Evolutionary conservation across 306 rosid genomes (phyloP).

Genomic region (Malus asiatica): DNA sequence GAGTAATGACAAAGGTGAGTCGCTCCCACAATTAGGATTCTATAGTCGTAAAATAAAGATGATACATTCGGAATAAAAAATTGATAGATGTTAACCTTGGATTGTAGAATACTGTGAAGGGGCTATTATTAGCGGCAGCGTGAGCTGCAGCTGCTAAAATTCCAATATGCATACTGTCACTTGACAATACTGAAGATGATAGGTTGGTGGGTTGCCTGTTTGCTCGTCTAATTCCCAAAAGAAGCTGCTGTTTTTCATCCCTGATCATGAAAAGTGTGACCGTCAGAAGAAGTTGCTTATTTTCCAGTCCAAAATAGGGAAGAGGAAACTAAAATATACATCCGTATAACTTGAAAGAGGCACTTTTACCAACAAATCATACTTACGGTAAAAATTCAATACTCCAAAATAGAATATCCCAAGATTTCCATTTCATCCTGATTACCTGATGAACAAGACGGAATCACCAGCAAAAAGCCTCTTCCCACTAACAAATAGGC

Average conservation of each 20-base stretch:
- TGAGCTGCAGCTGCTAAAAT: constrained; percentile 98
- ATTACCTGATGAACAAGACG: constrained; percentile 80
- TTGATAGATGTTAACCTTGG: constrained; percentile 55
- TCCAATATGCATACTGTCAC: constrained; percentile 98
- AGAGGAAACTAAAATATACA: neutral
- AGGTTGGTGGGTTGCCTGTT: constrained; percentile 78
- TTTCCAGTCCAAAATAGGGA: neutral
- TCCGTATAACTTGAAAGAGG: neutral
- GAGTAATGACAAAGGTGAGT: neutral
- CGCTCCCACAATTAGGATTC: neutral
- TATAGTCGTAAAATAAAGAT: neutral
- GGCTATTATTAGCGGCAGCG: constrained; percentile 87
- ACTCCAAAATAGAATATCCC: neutral
- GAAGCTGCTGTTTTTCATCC: constrained; percentile 94
- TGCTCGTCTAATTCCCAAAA: constrained; percentile 91
- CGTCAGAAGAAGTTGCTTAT: neutral
- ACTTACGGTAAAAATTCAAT: neutral
- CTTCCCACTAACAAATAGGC: constrained; percentile 87
- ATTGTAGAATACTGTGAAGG: constrained; percentile 79
- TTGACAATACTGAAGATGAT: constrained; percentile 84
- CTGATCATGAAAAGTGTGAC: constrained; percentile 32
- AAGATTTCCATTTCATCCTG: constrained; percentile 1
- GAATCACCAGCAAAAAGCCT: constrained; percentile 93
- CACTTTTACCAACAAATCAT: neutral
- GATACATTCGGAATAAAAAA: neutral